Evolutionary conservation across 164 flowering plant species (phyloP), one percentile per base, ranked within the genome.

Genomic region (Liquidambar formosana): DNA sequence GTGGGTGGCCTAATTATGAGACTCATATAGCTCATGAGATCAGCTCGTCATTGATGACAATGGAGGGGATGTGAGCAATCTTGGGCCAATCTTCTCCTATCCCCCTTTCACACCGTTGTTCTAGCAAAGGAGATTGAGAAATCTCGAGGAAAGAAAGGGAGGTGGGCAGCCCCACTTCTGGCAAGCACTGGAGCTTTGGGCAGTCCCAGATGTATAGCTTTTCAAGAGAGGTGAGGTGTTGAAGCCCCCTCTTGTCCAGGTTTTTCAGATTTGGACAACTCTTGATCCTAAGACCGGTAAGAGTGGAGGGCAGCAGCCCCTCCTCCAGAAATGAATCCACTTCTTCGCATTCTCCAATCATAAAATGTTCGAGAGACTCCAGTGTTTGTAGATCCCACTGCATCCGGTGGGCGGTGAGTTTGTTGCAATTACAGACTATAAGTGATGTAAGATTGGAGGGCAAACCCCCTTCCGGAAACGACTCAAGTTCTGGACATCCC

Each of bases 381-480:
- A n/a, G n/a, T n/a, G n/a, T n/a, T n/a, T n/a, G n/a, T n/a, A n/a
- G 59, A 26, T 21, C 44, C 72, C 65, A 69, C 4, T 61, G 19
- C 56, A 59, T 57, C 11, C 62, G 15, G 41, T 10, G 26, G 4
- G 57, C 11, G 10, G 41, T 59, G 68, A 62, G 63, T n/a, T 63
- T 63, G 23, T 57, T 9, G 56, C 63, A 67, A 43, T 13, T 28
- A 5, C 8, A 12, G 48, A 77, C 62, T 6, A 6, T 0, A 33
- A 77, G 65, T 12, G 61, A 28, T 19, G 18, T 10, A 8, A 77
- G 47, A 5, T 44, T 70, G n/a, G n/a, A n/a, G n/a, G n/a, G n/a
- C n/a, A n/a, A n/a, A n/a, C n/a, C n/a, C n/a, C n/a, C n/a, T n/a
- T 61, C 64, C 19, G 70, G 72, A 48, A 74, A 63, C 1, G 52